Base-by-base conservation (phyloP, 2,329 filamentous ascomycete species). In the Bipolaris cookei region DNA sequence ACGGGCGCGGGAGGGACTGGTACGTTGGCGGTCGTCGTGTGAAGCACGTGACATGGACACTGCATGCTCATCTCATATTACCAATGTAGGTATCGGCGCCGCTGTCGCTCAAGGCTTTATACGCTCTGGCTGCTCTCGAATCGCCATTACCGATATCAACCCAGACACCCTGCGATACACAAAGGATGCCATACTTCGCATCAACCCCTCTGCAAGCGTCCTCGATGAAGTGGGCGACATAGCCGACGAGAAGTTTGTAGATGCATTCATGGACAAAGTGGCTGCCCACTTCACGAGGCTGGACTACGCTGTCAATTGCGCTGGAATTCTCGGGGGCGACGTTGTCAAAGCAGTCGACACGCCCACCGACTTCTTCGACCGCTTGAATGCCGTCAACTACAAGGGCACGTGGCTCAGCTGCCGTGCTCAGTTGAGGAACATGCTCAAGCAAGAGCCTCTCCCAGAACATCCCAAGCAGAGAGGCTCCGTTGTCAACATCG, bases 401-500 rank as follows among this genome's bases (percentile, higher is more conserved):
- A 78, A 79, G 14, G 85, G 85, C 2, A 80, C 86, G 0, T 86
- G 83, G 80, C 73, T 85, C 8, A 86, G 84, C 59, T 82, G 85
- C 38, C 61, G 67, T 48, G 84, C 82, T 44, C 77, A 87, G 69
- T 65, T 86, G 8, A 69, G 65, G 3, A 70, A 79, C 32, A 85
- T 86, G 83, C 54, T 83, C 28, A 72, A 74, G 20, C 83, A 86
- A 63, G 76, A 82, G 20, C 62, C 83, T 77, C 1, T 79, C 72
- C 3, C 85, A 77, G 62, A 66, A 23, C 62, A 66, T 35, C 58
- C 58, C 0, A 59, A 62, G 30, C 68, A 72, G 46, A 54, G 64
- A 53, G 84, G 83, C 2, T 70, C 76, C 23, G 86, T 86, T 58
- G 78, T 86, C 65, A 86, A 86, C 63, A 78, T 84, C 7, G 77